Evolutionary conservation across 139 green algal genomes (phyloP).

Genomic region (Tetradesmus obliquus): DNA sequence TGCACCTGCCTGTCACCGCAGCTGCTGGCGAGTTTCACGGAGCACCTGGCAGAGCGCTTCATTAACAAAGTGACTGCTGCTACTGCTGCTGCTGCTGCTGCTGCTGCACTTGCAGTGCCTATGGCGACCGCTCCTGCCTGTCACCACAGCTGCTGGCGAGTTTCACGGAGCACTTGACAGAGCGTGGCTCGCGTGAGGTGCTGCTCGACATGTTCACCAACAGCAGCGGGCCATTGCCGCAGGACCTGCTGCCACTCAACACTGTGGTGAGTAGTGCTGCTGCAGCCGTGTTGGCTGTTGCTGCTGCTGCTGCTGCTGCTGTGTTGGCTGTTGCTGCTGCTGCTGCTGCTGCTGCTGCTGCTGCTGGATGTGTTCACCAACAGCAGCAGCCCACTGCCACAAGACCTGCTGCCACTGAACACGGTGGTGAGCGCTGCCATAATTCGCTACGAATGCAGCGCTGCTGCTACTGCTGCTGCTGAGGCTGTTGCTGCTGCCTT

Average conservation of each 20-base stretch:
- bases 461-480: neutral
- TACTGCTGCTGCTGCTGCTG: neutral
- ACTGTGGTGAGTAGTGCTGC: conserved; percentile 7
- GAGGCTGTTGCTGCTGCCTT: neutral
- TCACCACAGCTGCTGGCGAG: conserved; percentile 28
- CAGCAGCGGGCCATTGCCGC: conserved; percentile 33
- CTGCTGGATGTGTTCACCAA: neutral
- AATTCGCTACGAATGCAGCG: no score
- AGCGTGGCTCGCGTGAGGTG: neutral
- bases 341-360: neutral
- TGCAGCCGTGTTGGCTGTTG: neutral
- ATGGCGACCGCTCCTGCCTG: neutral
- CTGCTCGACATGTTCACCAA: conserved; percentile 45
- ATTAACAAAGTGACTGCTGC: neutral
- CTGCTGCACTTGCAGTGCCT: conserved; percentile 23
- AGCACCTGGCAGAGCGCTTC: neutral
- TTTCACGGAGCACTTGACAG: conserved; percentile 8
- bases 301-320: conserved; percentile 17
- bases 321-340: neutral
- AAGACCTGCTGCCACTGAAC: conserved; percentile 11
- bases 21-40: neutral
- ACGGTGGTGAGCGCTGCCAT: neutral
- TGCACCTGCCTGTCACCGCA: neutral
- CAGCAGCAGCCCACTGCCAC: neutral
- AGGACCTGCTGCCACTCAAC: conserved; percentile 42